Base-by-base conservation (phyloP, 352 stramenopile species). In the Phytophthora pluvialis region DNA sequence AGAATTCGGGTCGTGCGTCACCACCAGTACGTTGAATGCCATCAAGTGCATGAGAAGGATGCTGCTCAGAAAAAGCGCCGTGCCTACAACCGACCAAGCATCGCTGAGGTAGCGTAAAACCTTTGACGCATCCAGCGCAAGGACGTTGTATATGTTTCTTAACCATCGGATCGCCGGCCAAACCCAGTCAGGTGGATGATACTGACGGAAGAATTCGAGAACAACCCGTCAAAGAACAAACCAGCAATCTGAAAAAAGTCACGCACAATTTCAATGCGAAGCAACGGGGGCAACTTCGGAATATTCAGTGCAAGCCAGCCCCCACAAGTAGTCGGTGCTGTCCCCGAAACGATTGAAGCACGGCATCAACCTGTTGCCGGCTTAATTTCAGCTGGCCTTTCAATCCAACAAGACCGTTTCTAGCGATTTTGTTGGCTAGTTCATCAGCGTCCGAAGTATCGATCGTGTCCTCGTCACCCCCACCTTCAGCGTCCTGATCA, bases 301-400 rank as follows among this genome's bases (percentile, higher is more conserved):
- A 80, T 61, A n/a, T 43, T 52, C 8, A 59, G 28, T n/a, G 18
- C 40, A 3, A 46, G 6, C 16, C 5, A n/a, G 3, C 40, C 40
- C 15, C 40, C 8, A 46, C 40, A 29, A 46, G 18, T 5, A n/a
- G 7, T 5, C 13, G 16, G 18, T 10, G 16, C 7, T 29, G 16
- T 29, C 29, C 40, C 5, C 8, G 40, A 5, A 46, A 29, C 5
- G 40, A 28, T 46, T 46, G 40, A 28, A 46, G 18, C n/a, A 29
- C 9, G 16, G 18, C 25, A 6, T 28, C 18, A n/a, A 29, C 16
- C 16, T 29, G 16, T 7, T n/a, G 2, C 13, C 40, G 40, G 25
- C 16, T 46, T 10, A 46, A n/a, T n/a, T 11, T 3, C n/a, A 46
- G n/a, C 18, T 12, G 15, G 40, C 18, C 16, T 46, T 46, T 28